Evolutionary conservation across 2,329 filamentous ascomycete species (phyloP).

Genomic region (Stagonosporopsis chrysanthemi): DNA sequence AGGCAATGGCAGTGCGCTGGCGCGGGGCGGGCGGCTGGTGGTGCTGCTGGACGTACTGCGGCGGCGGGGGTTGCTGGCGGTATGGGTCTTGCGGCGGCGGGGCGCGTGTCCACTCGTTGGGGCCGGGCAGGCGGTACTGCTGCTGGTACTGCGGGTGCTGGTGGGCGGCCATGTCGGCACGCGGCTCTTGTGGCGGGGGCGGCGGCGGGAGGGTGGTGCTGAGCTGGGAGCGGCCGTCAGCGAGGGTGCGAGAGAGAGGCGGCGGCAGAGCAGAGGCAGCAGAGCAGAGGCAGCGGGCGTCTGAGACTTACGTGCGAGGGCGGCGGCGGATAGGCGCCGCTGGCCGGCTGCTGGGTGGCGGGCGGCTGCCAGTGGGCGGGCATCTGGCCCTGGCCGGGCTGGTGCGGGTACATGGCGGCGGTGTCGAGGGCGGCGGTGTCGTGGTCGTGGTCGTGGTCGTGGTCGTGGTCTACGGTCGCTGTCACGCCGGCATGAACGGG

Average conservation of each 20-base stretch:
- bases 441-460: no score
- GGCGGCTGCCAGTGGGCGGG: conserved; percentile 50
- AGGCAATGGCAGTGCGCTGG: conserved; percentile 67
- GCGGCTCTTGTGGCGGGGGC: conserved; percentile 45
- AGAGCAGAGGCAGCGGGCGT: no score
- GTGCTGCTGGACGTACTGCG: conserved; percentile 47
- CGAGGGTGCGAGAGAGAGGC: no score
- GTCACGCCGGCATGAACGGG: conserved; percentile 41
- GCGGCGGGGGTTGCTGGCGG: conserved; percentile 50
- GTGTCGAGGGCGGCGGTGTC: no score
- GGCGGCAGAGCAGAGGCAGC: no score
- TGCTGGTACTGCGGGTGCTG: conserved; percentile 55
- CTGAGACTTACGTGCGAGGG: conserved; percentile 48
- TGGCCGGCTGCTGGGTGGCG: conserved; percentile 42
- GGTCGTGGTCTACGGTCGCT: no score
- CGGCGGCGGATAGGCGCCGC: conserved; percentile 45
- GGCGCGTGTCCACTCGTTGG: conserved; percentile 54
- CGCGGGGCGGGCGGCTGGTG: conserved; percentile 61
- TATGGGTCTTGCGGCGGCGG: conserved; percentile 52
- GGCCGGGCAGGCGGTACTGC: conserved; percentile 56
- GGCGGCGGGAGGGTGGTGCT: conserved; percentile 43
- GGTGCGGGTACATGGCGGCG: conserved; percentile 45
- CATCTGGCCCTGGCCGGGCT: conserved; percentile 48
- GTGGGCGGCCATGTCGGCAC: conserved; percentile 55
- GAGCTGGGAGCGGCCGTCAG: conserved; percentile 32